These are phyloP conservation scores for Trichophyton mentagrophytes DNA, from an alignment of 2,329 filamentous ascomycete genomes.

Conservation along the genomic window DNA sequence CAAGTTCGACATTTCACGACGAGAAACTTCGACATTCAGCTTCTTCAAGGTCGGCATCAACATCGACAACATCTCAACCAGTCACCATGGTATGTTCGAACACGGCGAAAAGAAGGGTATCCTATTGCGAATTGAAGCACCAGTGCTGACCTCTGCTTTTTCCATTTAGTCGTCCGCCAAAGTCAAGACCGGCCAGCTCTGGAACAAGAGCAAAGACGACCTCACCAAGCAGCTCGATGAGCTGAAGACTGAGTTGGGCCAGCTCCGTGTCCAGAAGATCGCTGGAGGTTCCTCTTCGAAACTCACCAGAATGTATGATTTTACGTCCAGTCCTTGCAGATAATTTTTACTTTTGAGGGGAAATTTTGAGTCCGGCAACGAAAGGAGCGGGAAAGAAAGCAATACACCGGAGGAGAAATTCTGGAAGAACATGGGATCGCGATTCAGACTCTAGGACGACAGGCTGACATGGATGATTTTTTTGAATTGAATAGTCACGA, in stretches of 20 bases:
- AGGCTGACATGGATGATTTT: constrained; percentile 5
- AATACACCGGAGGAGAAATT: background rate
- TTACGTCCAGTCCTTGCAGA: constrained; percentile 3
- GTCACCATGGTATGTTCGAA: constrained; percentile 32
- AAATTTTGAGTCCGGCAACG: background rate
- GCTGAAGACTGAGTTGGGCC: constrained; percentile 90
- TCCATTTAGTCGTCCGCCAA: constrained; percentile 46
- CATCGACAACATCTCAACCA: constrained; percentile 33
- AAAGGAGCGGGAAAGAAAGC: background rate
- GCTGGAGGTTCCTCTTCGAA: constrained; percentile 82
- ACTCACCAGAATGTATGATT: constrained; percentile 85
- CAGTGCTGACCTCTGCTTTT: constrained; percentile 3
- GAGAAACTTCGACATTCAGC: background rate
- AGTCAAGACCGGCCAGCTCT: constrained; percentile 94
- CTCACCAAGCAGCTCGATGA: constrained; percentile 89
- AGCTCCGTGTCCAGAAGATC: constrained; percentile 98
- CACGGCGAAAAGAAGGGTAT: constrained; percentile 16
- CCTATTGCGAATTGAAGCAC: background rate
- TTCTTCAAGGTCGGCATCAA: constrained; percentile 8
- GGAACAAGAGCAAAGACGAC: constrained; percentile 99
- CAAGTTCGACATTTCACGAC: constrained; percentile 23
- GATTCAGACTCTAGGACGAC: constrained; percentile 4
- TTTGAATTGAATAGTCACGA: constrained; percentile 58
- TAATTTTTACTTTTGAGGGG: background rate
- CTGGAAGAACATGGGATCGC: constrained; percentile 16